These are phyloP conservation scores for Omphalotus olearius DNA, from an alignment of 1,284 basidiomycete species.

Conservation along the genomic window DNA sequence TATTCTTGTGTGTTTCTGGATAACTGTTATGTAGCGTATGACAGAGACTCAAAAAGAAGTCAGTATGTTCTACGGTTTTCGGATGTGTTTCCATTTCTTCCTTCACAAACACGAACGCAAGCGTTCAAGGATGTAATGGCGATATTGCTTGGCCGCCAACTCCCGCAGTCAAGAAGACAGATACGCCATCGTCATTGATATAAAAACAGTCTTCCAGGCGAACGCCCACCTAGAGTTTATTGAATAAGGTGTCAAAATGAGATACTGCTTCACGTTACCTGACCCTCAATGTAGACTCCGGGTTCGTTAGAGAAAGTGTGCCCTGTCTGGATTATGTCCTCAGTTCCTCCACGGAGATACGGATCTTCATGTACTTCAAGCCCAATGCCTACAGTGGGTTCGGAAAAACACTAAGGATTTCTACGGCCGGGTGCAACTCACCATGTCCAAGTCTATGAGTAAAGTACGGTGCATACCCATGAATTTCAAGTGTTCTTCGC, in stretches of 20 bases:
- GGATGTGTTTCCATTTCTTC: background rate
- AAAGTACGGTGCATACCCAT: conserved; percentile 59
- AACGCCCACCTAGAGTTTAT: conserved; percentile 53
- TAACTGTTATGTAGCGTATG: too few species aligned
- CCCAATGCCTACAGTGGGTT: conserved; percentile 59
- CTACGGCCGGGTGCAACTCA: conserved; percentile 24
- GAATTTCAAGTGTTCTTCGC: conserved; percentile 43
- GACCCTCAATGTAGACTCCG: conserved; percentile 75
- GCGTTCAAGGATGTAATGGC: conserved; percentile 45
- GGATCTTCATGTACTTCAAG: conserved; percentile 80
- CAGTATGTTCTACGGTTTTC: too few species aligned
- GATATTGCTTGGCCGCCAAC: conserved; percentile 55
- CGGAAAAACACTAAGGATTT: background rate
- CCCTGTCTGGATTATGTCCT: conserved; percentile 53
- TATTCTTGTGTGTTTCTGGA: background rate
- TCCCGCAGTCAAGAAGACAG: conserved; percentile 55
- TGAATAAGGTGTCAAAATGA: background rate
- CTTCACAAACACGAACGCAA: background rate
- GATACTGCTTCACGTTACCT: conserved; percentile 37
- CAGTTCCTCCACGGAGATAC: conserved; percentile 69
- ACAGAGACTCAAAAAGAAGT: too few species aligned
- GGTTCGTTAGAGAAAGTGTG: conserved; percentile 84
- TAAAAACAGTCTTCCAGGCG: conserved; percentile 83
- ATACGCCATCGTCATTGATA: conserved; percentile 48
- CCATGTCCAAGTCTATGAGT: conserved; percentile 82